Percentiles rank a stretch among this genome's conserved stretches.
Evolutionary conservation across 805 yeast species (phyloP).

Genomic region (Candida alai): DNA sequence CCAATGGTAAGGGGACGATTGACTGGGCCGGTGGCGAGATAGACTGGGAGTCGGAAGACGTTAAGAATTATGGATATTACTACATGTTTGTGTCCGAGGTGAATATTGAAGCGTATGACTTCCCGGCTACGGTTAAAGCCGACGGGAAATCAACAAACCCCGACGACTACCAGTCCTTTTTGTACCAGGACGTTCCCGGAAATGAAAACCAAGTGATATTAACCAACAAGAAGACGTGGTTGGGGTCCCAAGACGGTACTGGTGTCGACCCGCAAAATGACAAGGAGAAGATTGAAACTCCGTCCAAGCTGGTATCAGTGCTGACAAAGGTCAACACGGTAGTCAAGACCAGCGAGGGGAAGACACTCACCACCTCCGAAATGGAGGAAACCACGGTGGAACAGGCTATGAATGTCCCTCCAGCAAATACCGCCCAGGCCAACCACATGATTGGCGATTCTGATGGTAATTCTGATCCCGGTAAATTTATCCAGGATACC

Average conservation of each 20-base stretch:
- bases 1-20: constrained; percentile 57
- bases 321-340: constrained; percentile 7
- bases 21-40: constrained; percentile 88
- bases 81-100: constrained; percentile 62
- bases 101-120: constrained; percentile 64
- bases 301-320: constrained; percentile 7
- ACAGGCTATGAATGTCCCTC: constrained; percentile 8
- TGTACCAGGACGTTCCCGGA: constrained; percentile 44
- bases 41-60: constrained; percentile 77
- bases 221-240: constrained; percentile 56
- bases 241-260: constrained; percentile 58
- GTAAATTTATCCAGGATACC: too few species aligned
- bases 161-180: constrained; percentile 48
- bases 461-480: too few species aligned
- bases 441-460: constrained; percentile 14
- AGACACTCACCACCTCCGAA: constrained; percentile 14
- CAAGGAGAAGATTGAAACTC: constrained; percentile 5
- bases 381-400: constrained; percentile 11
- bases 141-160: constrained; percentile 43
- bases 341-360: constrained; percentile 17
- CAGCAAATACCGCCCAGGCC: constrained; percentile 1
- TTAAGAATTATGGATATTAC: constrained; percentile 75
- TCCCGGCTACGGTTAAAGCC: constrained; percentile 52
- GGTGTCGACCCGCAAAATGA: constrained; percentile 59
- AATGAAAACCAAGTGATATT: constrained; percentile 42